phyloP scores from a whole-genome alignment of 192 early-diverging fungal genomes.

The Coemansia sp. region DNA sequence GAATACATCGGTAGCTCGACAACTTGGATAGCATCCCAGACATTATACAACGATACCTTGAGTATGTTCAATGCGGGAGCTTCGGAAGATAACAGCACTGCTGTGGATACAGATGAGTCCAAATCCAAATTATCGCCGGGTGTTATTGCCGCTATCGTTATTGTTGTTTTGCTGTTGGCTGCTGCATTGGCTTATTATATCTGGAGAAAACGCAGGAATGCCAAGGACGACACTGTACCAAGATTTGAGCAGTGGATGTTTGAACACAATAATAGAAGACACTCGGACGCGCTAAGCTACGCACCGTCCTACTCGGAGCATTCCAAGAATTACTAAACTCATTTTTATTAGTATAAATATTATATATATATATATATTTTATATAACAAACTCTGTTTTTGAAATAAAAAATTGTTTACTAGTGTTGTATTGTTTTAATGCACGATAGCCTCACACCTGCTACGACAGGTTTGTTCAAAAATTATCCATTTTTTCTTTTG shows the following conservation, averaged over 20 bases:
- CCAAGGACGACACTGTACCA: not conserved
- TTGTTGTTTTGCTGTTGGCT: not conserved
- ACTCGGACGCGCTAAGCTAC: not conserved
- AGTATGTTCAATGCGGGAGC: not conserved
- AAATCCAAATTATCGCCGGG: not conserved
- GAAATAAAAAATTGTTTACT: not conserved
- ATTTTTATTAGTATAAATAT: no score
- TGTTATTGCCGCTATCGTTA: conserved; percentile 6
- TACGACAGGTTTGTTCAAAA: no score
- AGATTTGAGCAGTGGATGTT: conserved; percentile 5
- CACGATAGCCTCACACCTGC: no score
- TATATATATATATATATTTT: no score
- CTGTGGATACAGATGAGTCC: not conserved
- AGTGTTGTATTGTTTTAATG: no score
- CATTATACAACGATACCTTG: not conserved
- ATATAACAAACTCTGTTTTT: no score
- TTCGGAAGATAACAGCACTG: not conserved
- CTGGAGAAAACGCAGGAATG: conserved; percentile 6
- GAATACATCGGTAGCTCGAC: not conserved
- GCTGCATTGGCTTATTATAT: conserved; percentile 8
- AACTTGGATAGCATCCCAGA: not conserved
- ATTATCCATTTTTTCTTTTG: no score
- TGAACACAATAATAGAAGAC: not conserved
- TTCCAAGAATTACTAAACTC: not conserved
- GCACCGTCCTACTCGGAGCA: not conserved